Base-by-base conservation (phyloP, 768 basidiomycete genomes). In the Suillus spraguei region DNA sequence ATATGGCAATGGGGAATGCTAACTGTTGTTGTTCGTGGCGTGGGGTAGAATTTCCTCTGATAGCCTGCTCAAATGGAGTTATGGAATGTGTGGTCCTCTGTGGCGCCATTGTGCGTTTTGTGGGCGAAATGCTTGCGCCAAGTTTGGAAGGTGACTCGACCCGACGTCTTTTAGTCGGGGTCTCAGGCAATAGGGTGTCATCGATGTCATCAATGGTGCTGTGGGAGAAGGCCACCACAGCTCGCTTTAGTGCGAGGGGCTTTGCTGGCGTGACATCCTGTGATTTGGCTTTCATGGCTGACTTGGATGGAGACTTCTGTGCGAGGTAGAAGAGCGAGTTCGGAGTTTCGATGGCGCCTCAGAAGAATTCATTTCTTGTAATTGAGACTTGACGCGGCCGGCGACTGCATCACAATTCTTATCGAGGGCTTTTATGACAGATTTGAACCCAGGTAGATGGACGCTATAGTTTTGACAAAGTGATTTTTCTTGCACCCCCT, bases 111-210 rank as follows among this genome's bases (percentile, higher is more conserved):
- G 46, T 38, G 24, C 38, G 62, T 42, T 65, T 69, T 0, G 63
- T 14, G 7, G 67, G 65, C 13, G 69, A 70, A 33, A 17, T 52
- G 14, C 60, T 66, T 8, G 65, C 64, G 16, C 64, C 60, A 20
- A 64, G 60, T 46, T 72, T 71, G 3, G 69, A 60, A n/a, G 66
- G 59, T 10, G 66, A 55, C 10, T 74, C 74, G 3, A 73, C 54
- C 60, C 75, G 81, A 42, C 74, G 74, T 66, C 72, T 80, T 65
- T 83, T 83, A 39, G 74, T 77, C 0, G 83, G 83, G 6, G 83
- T 79, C 59, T 76, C 73, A 5, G 80, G 79, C 60, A 79, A 61
- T 63, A 74, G 33, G 33, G 73, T 46, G 24, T 72, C 17, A 60
- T 77, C 50, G 6, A 56, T 35, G 2, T 41, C 65, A 59, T 69